A percentile compares a stretch with the other conserved stretches of the same genome.
phyloP scores from a whole-genome alignment of 768 basidiomycete genomes.

The Tremella yokohamensis region DNA sequence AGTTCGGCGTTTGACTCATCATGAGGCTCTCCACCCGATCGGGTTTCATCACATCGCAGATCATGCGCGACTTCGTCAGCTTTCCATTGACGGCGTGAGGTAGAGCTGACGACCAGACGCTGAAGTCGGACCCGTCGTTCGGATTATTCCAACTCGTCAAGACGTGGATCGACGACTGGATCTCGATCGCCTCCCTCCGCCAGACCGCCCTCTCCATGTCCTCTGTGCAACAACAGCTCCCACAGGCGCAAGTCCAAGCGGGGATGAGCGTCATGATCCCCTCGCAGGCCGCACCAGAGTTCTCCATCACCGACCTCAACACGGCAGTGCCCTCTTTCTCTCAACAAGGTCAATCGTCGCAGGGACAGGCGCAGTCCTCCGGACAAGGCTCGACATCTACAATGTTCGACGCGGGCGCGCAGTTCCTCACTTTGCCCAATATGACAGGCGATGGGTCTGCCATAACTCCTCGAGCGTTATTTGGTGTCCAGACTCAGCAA shows the following conservation, averaged over 20 bases:
- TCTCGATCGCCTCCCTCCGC: conserved; percentile 26
- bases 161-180: conserved; percentile 44
- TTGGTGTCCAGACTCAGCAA: neutral
- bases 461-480: neutral
- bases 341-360: neutral
- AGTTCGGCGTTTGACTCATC: conserved; percentile 4
- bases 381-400: no score
- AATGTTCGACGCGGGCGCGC: neutral
- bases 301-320: conserved; percentile 7
- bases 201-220: conserved; percentile 19
- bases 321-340: conserved; percentile 11
- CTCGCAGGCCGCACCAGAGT: neutral
- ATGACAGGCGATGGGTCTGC: neutral
- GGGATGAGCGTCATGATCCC: conserved; percentile 19
- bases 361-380: neutral
- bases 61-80: conserved; percentile 40
- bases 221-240: conserved; percentile 11
- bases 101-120: conserved; percentile 17
- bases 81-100: no score
- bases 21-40: conserved; percentile 18
- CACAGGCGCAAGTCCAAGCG: neutral
- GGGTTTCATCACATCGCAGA: conserved; percentile 38
- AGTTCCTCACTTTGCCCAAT: neutral
- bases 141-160: conserved; percentile 44
- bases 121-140: conserved; percentile 34